Conservation (phyloP, 2,329 filamentous ascomycete species). For the Scedosporium aurantiacum region DNA sequence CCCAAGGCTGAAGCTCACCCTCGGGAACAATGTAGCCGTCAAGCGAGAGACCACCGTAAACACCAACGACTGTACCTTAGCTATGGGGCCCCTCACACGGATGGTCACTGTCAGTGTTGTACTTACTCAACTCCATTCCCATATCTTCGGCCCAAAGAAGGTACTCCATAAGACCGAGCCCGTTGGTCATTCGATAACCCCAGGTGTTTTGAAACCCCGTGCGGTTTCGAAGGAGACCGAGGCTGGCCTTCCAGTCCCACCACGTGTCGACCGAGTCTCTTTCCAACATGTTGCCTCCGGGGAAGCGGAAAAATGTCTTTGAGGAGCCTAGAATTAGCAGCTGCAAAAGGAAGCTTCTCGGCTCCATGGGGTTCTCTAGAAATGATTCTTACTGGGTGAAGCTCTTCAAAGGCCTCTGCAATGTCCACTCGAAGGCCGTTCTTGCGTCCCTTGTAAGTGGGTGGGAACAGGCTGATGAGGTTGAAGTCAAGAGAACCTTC, state of each 20-base stretch:
- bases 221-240: constrained; percentile 42
- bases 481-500: constrained; percentile 41
- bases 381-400: constrained; percentile 32
- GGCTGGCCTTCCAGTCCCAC: constrained; percentile 42
- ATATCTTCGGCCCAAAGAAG: constrained; percentile 51
- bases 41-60: constrained; percentile 47
- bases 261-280: constrained; percentile 28
- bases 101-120: background rate
- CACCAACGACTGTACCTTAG: constrained; percentile 32
- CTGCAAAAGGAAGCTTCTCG: too few relatives aligned
- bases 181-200: constrained; percentile 51
- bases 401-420: constrained; percentile 36
- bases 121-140: constrained; percentile 37
- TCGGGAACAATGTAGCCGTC: constrained; percentile 39
- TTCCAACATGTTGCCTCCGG: constrained; percentile 54
- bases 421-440: constrained; percentile 50
- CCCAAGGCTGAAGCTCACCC: constrained; percentile 39
- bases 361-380: too few relatives aligned
- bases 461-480: constrained; percentile 48
- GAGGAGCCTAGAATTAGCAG: background rate
- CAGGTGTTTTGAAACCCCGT: constrained; percentile 47
- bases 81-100: background rate
- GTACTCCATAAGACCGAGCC: constrained; percentile 52
- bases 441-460: constrained; percentile 44
- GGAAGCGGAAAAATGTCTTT: constrained; percentile 48